Base-by-base conservation (phyloP, 2,329 filamentous ascomycete genomes). In the Annulohypoxylon truncatum region DNA sequence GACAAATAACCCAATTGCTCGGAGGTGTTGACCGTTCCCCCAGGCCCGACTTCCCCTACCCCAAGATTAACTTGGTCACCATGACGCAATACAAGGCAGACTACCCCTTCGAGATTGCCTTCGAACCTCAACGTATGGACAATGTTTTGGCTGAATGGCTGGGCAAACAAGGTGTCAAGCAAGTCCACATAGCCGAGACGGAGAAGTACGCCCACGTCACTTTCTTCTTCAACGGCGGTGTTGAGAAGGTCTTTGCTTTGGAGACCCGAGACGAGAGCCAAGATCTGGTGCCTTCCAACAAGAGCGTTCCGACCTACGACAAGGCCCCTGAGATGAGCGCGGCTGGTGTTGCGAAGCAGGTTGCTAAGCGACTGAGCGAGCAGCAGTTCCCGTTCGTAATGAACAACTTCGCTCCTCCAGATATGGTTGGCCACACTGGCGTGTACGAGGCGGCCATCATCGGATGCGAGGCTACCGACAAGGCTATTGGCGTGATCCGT, bases 181-280 rank as follows among this genome's bases (percentile, higher is more conserved):
- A 99, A 83, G 96, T 95, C 73, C 96, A 99, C 84, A 88, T 98
- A 73, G 96, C 96, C 61, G 96, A 99, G 87, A 99, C 96, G 1
- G 96, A 99, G 82, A 99, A 99, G 85, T 99, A 99, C 81, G 96
- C 96, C 33, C 96, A 99, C 83, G 96, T 99, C 70, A 98, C 96
- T 61, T 98, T 98, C 88, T 98, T 98, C 88, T 98, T 98, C 90
- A 99, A 99, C 83, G 96, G 96, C 62, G 96, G 96, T 77, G 92
- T 97, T 56, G 96, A 99, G 84, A 97, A 97, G 85, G 92, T 93
- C 69, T 99, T 97, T 82, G 89, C 92, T 57, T 90, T 94, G 50
- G 96, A 99, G 83, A 89, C 90, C 68, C 92, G 96, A 71, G 96
- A 99, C 76, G 92, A 97, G 85, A 82, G 80, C 26, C 88, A 90